Evolutionary conservation across 768 basidiomycete genomes (phyloP), one percentile per base, ranked within the genome.

Genomic region (Asterophora parasitica): DNA sequence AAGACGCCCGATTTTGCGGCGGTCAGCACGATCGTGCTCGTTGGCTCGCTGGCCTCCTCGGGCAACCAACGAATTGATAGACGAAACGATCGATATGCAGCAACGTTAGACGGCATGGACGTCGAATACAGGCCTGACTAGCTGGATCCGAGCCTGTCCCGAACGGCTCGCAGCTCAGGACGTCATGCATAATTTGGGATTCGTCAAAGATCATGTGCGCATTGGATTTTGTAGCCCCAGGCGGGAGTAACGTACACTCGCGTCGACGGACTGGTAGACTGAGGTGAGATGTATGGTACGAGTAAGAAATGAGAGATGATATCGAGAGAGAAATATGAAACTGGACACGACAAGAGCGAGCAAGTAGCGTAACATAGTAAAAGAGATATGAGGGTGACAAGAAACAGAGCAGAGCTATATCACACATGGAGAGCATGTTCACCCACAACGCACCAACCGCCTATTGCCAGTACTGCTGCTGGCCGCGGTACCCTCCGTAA

Each of bases 401-500:
- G 49, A 48, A 50, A 50, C 7, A 42, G 33, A 35, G 42, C 39
- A 47, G 30, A 46, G 47, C 42, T 43, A 52, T 42, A 46, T 44
- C 38, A 55, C 10, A 37, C 19, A 38, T 3, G 11, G 11, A 45
- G 27, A 23, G 19, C n/a, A 16, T 33, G 40, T 41, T 4, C 31
- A 34, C 15, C 42, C 48, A 34, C 23, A 23, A 23, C 23, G 23
- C 23, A 3, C 23, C 23, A 23, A 23, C 23, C 17, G 44, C 44
- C 63, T 73, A 82, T 65, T 83, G 78, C 78, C 81, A 82, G 67
- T 82, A 78, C 60, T 76, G 78, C 58, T 78, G 79, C 60, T 78
- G 82, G 61, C 82, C 73, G 63, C 83, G 85, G 61, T 87, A 87
- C 53, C 79, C 23, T 23, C 23, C 77, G 61, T 89, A 88, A 61